A percentile compares a stretch with the other conserved stretches of the same genome.
phyloP scores from a whole-genome alignment of 2,329 filamentous ascomycete genomes.

The Botrytis medusae region DNA sequence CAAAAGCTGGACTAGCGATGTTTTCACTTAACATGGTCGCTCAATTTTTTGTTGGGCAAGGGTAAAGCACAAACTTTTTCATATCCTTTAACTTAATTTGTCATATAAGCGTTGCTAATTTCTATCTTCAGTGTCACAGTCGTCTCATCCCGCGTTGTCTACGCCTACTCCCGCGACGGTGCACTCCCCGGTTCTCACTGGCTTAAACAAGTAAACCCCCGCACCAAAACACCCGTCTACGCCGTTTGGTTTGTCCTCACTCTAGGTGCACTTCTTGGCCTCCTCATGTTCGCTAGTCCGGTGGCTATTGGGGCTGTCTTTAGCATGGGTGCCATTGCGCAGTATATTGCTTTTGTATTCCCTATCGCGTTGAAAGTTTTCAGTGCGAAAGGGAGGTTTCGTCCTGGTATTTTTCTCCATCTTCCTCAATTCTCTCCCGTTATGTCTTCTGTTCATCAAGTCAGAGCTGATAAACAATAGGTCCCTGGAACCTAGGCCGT shows the following conservation, averaged over 20 bases:
- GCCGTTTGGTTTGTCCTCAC: conserved; percentile 66
- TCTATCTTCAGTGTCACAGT: conserved; percentile 53
- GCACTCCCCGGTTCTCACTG: conserved; percentile 62
- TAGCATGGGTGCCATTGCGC: conserved; percentile 66
- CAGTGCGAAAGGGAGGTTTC: conserved; percentile 62
- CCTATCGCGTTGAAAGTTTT: conserved; percentile 59
- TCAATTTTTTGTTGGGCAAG: conserved; percentile 71
- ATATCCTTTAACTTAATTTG: rapidly evolving
- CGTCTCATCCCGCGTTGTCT: conserved; percentile 63
- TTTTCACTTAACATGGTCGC: conserved; percentile 66
- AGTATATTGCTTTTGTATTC: conserved; percentile 61
- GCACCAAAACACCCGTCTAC: conserved; percentile 66
- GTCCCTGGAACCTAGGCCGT: conserved; percentile 65
- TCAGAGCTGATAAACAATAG: neutral
- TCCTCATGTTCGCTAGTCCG: conserved; percentile 64
- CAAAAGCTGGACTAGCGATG: conserved; percentile 60
- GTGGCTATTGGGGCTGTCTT: conserved; percentile 67
- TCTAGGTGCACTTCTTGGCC: conserved; percentile 58
- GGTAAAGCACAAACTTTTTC: conserved; percentile 41
- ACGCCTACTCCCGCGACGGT: conserved; percentile 71
- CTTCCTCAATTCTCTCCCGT: neutral
- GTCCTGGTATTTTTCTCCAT: conserved; percentile 48
- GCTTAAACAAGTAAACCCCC: conserved; percentile 59
- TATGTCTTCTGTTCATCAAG: neutral
- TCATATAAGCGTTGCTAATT: rapidly evolving